These are phyloP conservation scores for Phytophthora constricta DNA, from an alignment of 352 stramenopile species.

Conservation along the genomic window DNA sequence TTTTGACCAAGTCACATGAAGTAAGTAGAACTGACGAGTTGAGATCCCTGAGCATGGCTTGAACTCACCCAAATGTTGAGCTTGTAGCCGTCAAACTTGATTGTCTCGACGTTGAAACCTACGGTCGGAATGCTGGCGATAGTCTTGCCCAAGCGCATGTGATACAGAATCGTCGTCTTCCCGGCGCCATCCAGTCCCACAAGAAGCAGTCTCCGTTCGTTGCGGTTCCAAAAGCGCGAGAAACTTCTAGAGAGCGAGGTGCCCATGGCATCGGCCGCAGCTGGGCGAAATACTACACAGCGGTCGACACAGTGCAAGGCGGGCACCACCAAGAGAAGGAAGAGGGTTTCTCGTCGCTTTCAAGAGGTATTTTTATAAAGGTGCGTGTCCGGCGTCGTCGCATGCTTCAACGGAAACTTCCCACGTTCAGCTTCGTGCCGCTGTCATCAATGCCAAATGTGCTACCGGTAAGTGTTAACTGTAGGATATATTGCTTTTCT, in stretches of 20 bases:
- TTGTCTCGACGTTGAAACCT: slow-evolving; percentile 86
- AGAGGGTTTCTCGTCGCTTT: slow-evolving; percentile 3
- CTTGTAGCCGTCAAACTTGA: slow-evolving; percentile 75
- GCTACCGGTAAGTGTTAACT: background rate
- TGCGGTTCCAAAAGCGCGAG: slow-evolving; percentile 76
- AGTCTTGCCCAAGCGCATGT: slow-evolving; percentile 73
- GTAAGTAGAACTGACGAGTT: too few species aligned
- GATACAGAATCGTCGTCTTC: slow-evolving; percentile 88
- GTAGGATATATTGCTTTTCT: slow-evolving; percentile 23
- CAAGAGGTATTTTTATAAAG: slow-evolving; percentile 37
- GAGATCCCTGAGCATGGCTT: background rate
- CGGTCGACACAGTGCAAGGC: slow-evolving; percentile 3
- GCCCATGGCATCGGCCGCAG: slow-evolving; percentile 66
- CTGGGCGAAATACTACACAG: slow-evolving; percentile 4
- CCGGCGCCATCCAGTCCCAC: slow-evolving; percentile 78
- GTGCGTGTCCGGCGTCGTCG: too few species aligned
- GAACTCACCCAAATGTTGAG: slow-evolving; percentile 77
- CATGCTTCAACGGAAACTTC: too few species aligned
- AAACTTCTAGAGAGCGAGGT: slow-evolving; percentile 70
- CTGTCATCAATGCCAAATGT: too few species aligned
- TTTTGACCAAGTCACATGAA: too few species aligned
- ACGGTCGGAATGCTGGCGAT: slow-evolving; percentile 84
- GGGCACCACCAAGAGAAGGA: background rate
- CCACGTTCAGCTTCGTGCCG: too few species aligned
- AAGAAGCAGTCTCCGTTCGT: slow-evolving; percentile 78